A percentile compares a stretch with the other conserved stretches of the same genome.
phyloP scores from a whole-genome alignment of 371 early-diverging fungal species.

The Rhizopus delemar region DNA sequence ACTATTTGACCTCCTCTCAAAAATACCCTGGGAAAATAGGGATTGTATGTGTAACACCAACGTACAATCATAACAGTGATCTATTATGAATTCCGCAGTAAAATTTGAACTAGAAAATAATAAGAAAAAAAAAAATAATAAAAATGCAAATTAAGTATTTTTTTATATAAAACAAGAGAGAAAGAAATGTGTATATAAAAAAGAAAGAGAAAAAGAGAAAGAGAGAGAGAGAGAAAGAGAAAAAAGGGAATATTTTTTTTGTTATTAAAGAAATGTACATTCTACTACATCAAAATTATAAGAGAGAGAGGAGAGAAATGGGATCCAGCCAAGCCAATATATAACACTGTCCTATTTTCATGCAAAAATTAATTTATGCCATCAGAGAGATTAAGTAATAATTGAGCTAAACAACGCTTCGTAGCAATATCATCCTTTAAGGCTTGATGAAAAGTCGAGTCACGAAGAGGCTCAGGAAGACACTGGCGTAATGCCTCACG shows the following conservation, averaged over 20 bases:
- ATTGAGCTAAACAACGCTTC: constrained; percentile 68
- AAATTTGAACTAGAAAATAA: neutral
- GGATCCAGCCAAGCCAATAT: constrained; percentile 19
- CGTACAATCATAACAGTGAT: neutral
- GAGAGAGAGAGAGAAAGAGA: constrained; percentile 8
- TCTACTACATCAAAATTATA: constrained; percentile 12
- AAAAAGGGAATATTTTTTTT: constrained; percentile 5
- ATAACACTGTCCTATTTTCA: constrained; percentile 8
- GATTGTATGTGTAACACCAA: neutral
- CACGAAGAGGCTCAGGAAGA: constrained; percentile 83
- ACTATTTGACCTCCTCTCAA: neutral
- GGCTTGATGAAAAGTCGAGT: constrained; percentile 73
- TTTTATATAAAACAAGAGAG: constrained; percentile 6
- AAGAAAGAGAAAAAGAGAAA: neutral
- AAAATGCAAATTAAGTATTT: neutral
- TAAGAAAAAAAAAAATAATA: constrained; percentile 1
- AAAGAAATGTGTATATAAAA: constrained; percentile 8
- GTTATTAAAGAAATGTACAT: constrained; percentile 5
- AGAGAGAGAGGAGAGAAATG: neutral
- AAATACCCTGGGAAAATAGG: constrained; percentile 17
- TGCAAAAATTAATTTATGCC: constrained; percentile 26
- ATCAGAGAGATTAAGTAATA: constrained; percentile 68
- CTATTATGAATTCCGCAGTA: no score
- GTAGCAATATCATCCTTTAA: constrained; percentile 86
- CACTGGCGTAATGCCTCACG: constrained; percentile 87